Evolutionary conservation across 1,284 basidiomycete species (phyloP).

Genomic region (Coniferiporia sulphurascens): DNA sequence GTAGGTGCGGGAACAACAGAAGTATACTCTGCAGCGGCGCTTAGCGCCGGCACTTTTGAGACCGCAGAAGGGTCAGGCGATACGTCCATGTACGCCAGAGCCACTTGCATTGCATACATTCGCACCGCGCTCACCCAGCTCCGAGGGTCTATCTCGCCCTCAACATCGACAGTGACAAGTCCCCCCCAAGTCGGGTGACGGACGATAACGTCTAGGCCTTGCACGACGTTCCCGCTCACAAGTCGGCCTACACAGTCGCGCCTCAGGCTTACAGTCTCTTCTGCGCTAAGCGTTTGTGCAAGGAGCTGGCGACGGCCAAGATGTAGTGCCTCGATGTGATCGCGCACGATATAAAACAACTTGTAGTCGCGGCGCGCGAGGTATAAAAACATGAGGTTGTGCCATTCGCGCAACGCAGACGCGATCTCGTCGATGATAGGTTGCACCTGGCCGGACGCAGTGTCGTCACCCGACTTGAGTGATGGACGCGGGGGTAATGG

Average conservation of each 20-base stretch:
- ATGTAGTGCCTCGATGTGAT: conserved; percentile 90
- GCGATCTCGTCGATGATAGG: conserved; percentile 97
- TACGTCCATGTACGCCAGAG: conserved; percentile 76
- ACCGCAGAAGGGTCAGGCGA: conserved; percentile 31
- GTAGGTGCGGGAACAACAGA: conserved; percentile 42
- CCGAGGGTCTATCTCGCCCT: conserved; percentile 66
- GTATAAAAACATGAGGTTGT: conserved; percentile 87
- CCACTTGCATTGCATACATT: conserved; percentile 85
- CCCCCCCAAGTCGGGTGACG: conserved; percentile 90
- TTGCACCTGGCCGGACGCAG: conserved; percentile 73
- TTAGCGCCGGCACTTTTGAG: conserved; percentile 25
- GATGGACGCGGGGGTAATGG: conserved; percentile 89
- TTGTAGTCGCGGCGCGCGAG: conserved; percentile 86
- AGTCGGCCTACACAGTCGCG: conserved; percentile 86
- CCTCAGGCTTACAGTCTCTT: conserved; percentile 81
- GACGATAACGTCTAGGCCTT: conserved; percentile 92
- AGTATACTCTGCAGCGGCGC: conserved; percentile 19
- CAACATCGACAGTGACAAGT: conserved; percentile 80
- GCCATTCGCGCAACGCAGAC: conserved; percentile 94
- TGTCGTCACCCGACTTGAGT: conserved; percentile 90
- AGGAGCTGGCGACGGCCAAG: conserved; percentile 86
- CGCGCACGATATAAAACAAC: conserved; percentile 81
- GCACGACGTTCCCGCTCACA: conserved; percentile 87
- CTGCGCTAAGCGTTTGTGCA: conserved; percentile 81
- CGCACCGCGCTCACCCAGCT: conserved; percentile 84